Evolutionary conservation across 192 early-diverging fungal species (phyloP).

Genomic region (Rhizophlyctis rosea): DNA sequence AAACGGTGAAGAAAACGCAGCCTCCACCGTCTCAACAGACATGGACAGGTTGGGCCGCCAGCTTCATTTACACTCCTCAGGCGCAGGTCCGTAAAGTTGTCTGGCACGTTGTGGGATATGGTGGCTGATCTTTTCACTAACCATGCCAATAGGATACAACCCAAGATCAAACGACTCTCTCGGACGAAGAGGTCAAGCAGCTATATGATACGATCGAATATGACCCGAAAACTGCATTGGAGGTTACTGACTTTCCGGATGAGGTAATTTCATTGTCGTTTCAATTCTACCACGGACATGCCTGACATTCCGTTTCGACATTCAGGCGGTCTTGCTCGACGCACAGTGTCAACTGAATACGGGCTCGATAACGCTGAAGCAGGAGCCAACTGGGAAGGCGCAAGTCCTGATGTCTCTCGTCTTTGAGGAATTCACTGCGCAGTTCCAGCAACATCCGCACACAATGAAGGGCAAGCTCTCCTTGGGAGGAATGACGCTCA

Average conservation of each 20-base stretch:
- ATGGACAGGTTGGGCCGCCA: no score
- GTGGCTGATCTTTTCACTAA: no score
- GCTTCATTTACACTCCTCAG: no score
- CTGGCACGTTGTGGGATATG: no score
- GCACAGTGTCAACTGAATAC: conserved; percentile 65
- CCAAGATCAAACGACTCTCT: conserved; percentile 38
- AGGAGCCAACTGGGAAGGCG: conserved; percentile 40
- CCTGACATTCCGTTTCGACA: conserved; percentile 4
- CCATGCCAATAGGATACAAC: no score
- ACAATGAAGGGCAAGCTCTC: conserved; percentile 53
- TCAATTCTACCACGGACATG: neutral
- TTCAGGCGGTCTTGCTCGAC: conserved; percentile 29
- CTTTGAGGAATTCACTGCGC: conserved; percentile 63
- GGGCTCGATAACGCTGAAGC: conserved; percentile 79
- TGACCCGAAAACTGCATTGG: conserved; percentile 70
- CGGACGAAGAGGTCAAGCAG: conserved; percentile 83
- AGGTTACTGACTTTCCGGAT: conserved; percentile 62
- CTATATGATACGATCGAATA: conserved; percentile 94
- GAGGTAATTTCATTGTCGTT: conserved; percentile 15
- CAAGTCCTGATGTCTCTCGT: conserved; percentile 55
- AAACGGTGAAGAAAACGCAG: no score
- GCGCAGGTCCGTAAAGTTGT: no score
- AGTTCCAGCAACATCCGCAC: conserved; percentile 51
- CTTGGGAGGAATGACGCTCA: conserved; percentile 60
- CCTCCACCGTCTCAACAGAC: neutral